Percentiles rank a stretch among this genome's conserved stretches.
phyloP scores from a whole-genome alignment of 2,329 filamentous ascomycete genomes.

The Beauveria caledonica region DNA sequence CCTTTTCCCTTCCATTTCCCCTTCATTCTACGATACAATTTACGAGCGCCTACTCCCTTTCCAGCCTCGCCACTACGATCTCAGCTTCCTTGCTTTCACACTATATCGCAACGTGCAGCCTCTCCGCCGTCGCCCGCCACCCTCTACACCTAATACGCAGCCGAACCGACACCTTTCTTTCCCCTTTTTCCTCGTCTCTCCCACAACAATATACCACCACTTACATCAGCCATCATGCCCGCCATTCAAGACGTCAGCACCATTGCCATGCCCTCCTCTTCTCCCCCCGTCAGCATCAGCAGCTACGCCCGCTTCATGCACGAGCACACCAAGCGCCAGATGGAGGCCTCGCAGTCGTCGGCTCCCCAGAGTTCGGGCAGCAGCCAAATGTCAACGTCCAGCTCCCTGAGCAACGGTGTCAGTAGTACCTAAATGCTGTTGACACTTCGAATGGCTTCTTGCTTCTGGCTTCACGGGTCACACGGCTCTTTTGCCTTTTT shows the following conservation, averaged over 20 bases:
- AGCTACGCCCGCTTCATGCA: conserved; percentile 55
- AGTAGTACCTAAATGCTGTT: background rate
- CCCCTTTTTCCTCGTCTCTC: too few relatives aligned
- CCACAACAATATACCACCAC: background rate
- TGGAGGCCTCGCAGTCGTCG: conserved; percentile 43
- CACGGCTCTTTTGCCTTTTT: too few relatives aligned
- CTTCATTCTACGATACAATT: background rate
- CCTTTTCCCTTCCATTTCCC: background rate
- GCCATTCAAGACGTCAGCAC: conserved; percentile 27
- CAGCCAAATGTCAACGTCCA: conserved; percentile 13
- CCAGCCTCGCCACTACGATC: too few relatives aligned
- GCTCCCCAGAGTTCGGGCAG: conserved; percentile 16
- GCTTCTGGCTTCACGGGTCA: too few relatives aligned
- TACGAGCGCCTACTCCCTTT: background rate
- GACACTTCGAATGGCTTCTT: too few relatives aligned
- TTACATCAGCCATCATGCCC: conserved; percentile 26
- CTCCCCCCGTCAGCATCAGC: conserved; percentile 39
- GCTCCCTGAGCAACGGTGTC: conserved; percentile 23
- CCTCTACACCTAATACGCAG: too few relatives aligned
- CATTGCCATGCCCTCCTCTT: conserved; percentile 28
- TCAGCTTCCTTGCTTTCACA: too few relatives aligned
- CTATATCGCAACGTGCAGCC: too few relatives aligned
- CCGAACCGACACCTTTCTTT: background rate
- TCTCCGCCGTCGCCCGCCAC: too few relatives aligned
- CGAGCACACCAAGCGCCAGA: conserved; percentile 56